Conservation (phyloP, 192 early-diverging fungal species). For the Anaeromyces robustus region DNA sequence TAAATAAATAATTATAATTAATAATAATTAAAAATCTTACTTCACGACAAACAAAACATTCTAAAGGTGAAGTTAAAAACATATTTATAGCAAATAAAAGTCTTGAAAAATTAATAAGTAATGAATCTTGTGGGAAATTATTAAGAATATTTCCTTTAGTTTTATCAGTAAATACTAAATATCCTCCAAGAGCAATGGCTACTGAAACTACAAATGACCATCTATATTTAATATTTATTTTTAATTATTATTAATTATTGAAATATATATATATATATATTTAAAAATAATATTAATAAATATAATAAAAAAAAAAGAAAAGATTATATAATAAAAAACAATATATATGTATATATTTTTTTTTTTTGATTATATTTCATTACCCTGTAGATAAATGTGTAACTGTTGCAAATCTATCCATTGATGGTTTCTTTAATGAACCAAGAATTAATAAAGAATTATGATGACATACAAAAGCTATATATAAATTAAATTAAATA, state of each 20-base stretch:
- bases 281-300: not conserved
- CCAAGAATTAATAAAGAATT: slow-evolving; percentile 86
- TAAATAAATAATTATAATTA: too few species aligned
- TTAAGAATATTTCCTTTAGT: slow-evolving; percentile 78
- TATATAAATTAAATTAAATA: not conserved
- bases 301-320: not conserved
- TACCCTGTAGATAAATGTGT: slow-evolving; percentile 62
- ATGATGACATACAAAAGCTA: slow-evolving; percentile 89
- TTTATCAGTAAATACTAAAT: slow-evolving; percentile 64
- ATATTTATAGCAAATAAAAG: slow-evolving; percentile 83
- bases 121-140: slow-evolving; percentile 64
- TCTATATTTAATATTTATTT: slow-evolving; percentile 1
- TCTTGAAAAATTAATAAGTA: slow-evolving; percentile 72
- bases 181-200: slow-evolving; percentile 56
- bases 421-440: slow-evolving; percentile 63
- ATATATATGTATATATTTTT: not conserved
- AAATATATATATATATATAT: not conserved
- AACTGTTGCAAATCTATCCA: slow-evolving; percentile 70
- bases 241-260: too few species aligned
- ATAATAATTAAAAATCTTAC: too few species aligned
- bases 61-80: slow-evolving; percentile 85
- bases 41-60: slow-evolving; percentile 78
- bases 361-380: slow-evolving; percentile 1
- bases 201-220: slow-evolving; percentile 55
- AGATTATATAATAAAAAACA: not conserved